Evolutionary conservation across 208 protist genomes (phyloP).

Genomic region (Trypanosomatidae sp.): DNA sequence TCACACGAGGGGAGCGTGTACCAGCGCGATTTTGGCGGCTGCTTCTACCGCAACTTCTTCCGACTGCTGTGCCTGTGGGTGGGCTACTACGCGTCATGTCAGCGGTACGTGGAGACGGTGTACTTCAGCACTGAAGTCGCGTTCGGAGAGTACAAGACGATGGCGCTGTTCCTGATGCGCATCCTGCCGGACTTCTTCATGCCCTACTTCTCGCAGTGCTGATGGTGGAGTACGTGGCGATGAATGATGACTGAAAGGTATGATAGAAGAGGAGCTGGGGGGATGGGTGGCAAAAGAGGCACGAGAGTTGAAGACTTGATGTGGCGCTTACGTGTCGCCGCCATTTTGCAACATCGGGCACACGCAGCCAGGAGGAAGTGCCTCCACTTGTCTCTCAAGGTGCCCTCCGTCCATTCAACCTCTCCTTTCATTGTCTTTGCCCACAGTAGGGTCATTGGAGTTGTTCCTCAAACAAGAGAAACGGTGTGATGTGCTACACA

Average conservation of each 20-base stretch:
- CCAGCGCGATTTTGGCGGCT: slow-evolving; percentile 57
- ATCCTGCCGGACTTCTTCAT: slow-evolving; percentile 75
- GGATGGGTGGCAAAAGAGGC: not conserved
- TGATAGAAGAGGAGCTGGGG: not conserved
- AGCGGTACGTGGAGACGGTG: slow-evolving; percentile 81
- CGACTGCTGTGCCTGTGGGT: slow-evolving; percentile 83
- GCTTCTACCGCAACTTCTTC: slow-evolving; percentile 85
- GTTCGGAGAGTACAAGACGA: slow-evolving; percentile 75
- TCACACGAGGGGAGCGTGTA: slow-evolving; percentile 49
- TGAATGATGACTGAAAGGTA: not conserved
- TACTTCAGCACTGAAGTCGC: slow-evolving; percentile 81
- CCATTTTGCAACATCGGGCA: not conserved
- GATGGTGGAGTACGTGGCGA: not conserved
- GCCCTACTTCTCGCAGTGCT: slow-evolving; percentile 12
- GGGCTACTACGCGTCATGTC: slow-evolving; percentile 74
- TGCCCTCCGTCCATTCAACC: not conserved
- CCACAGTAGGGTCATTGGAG: not conserved
- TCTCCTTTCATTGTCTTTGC: not conserved
- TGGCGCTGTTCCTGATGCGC: slow-evolving; percentile 66
- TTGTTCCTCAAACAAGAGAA: too few relatives aligned
- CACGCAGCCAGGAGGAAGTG: not conserved
- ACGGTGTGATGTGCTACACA: not conserved
- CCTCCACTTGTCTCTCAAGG: not conserved
- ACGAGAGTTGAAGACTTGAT: not conserved
- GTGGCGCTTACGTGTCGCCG: not conserved